Base-by-base conservation (phyloP, 1,139 yeast species). In the Blastobotrys apis region DNA sequence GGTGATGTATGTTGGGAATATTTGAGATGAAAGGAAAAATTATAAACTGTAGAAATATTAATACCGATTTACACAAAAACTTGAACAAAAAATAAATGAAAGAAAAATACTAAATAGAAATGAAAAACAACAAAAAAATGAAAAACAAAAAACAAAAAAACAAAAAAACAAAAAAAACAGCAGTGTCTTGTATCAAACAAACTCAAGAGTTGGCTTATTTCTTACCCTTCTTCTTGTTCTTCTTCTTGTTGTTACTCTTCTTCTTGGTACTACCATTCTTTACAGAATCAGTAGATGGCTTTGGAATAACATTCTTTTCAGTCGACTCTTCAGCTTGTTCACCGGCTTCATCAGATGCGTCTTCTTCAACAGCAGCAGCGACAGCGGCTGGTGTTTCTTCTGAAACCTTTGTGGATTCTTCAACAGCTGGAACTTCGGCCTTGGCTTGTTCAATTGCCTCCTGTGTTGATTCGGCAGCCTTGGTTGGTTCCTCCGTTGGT, bases 181-280 rank as follows among this genome's bases (percentile, higher is more conserved):
- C 26, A 23, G 26, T 6, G 9, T 27, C 13, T 8, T 21, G n/a
- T n/a, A 10, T 4, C 12, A 37, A 12, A 12, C 15, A 19, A 5
- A 10, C 10, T 5, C 4, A 17, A n/a, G 21, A 12, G 21, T 17
- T 5, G 17, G 17, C 15, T 47, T 51, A 47, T 41, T 52, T 52
- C 39, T 47, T 48, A 36, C 53, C 53, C 48, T 47, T 48, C 50
- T 51, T 52, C 52, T 53, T 53, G 39, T 51, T 52, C 41, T 50
- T 51, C 48, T 53, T 53, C 44, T 51, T 51, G 37, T 52, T 52
- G 34, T 52, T 49, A 12, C 45, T 46, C 37, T 44, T 46, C 35
- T 41, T 50, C 37, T 42, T 47, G 30, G 38, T 39, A 29, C 26
- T 47, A 39, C 39, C 44, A 23, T 31, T 42, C 41, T 42, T 38